Evolutionary conservation across 2,329 filamentous ascomycete species (phyloP).

Genomic region (Nigrospora osmanthi): DNA sequence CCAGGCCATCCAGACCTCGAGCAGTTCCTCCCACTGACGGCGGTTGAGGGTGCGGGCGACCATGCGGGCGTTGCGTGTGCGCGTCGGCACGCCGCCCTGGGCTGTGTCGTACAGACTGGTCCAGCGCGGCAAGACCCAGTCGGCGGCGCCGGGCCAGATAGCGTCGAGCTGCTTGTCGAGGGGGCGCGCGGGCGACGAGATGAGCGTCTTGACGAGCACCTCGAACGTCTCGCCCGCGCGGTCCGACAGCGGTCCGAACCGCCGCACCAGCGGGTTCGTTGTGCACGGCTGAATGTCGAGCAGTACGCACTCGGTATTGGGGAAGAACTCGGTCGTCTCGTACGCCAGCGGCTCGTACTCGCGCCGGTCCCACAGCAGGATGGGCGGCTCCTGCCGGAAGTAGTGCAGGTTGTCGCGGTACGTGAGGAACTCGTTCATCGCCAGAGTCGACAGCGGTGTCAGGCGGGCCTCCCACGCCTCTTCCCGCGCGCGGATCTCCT

Average conservation of each 20-base stretch:
- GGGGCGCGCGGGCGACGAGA: slow-evolving; percentile 21
- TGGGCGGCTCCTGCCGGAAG: slow-evolving; percentile 38
- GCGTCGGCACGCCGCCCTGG: slow-evolving; percentile 34
- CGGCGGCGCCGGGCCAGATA: slow-evolving; percentile 52
- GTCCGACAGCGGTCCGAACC: slow-evolving; percentile 29
- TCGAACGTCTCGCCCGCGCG: slow-evolving; percentile 44
- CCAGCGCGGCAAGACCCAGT: slow-evolving; percentile 42
- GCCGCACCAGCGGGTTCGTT: slow-evolving; percentile 38
- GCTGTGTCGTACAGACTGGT: slow-evolving; percentile 38
- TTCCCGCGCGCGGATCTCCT: background rate
- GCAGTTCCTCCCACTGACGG: slow-evolving; percentile 48
- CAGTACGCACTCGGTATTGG: slow-evolving; percentile 47
- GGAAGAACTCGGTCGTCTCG: slow-evolving; percentile 56
- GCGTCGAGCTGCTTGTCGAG: slow-evolving; percentile 37
- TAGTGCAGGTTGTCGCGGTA: slow-evolving; percentile 47
- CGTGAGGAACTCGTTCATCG: slow-evolving; percentile 26
- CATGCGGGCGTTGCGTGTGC: slow-evolving; percentile 31
- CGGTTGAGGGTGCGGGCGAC: slow-evolving; percentile 40
- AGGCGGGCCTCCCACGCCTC: background rate
- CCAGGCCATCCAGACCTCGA: slow-evolving; percentile 57
- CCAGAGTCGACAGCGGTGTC: slow-evolving; percentile 19
- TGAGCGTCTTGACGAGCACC: slow-evolving; percentile 37
- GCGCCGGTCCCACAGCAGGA: slow-evolving; percentile 63
- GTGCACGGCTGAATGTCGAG: slow-evolving; percentile 60
- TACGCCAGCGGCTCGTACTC: slow-evolving; percentile 61